phyloP scores from a whole-genome alignment of 768 basidiomycete genomes.

The Suillus paluster region DNA sequence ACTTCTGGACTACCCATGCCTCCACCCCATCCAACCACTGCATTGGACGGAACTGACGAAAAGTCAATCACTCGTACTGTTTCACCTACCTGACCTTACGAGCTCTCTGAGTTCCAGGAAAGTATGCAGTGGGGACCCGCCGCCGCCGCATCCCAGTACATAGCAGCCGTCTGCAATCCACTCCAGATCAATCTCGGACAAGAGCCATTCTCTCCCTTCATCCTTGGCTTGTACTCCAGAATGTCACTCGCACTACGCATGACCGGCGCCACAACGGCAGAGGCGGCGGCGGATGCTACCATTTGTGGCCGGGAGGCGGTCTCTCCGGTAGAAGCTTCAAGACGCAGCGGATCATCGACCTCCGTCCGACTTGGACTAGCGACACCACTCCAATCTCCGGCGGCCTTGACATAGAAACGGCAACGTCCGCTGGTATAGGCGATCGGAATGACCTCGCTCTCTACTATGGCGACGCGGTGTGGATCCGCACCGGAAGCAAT shows the following conservation, averaged over 20 bases:
- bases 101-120: constrained; percentile 57
- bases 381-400: constrained; percentile 50
- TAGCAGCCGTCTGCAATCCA: constrained; percentile 69
- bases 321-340: constrained; percentile 12
- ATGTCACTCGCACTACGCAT: constrained; percentile 29
- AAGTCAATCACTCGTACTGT: constrained; percentile 51
- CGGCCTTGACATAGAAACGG: constrained; percentile 60
- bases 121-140: constrained; percentile 58
- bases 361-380: constrained; percentile 26
- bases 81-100: constrained; percentile 52
- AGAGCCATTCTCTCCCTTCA: constrained; percentile 48
- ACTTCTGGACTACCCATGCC: constrained; percentile 49
- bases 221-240: constrained; percentile 40
- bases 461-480: constrained; percentile 52
- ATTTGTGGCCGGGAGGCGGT: neutral
- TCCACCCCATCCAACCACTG: constrained; percentile 45
- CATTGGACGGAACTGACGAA: constrained; percentile 45
- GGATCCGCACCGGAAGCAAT: constrained; percentile 50
- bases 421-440: constrained; percentile 38
- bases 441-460: constrained; percentile 56
- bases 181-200: constrained; percentile 53
- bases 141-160: constrained; percentile 66
- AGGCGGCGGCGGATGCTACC: constrained; percentile 7
- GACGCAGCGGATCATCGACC: constrained; percentile 6
- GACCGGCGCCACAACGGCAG: constrained; percentile 22